Evolutionary conservation across 352 stramenopile species (phyloP).

Genomic region (Thalassiosira pacifica): DNA sequence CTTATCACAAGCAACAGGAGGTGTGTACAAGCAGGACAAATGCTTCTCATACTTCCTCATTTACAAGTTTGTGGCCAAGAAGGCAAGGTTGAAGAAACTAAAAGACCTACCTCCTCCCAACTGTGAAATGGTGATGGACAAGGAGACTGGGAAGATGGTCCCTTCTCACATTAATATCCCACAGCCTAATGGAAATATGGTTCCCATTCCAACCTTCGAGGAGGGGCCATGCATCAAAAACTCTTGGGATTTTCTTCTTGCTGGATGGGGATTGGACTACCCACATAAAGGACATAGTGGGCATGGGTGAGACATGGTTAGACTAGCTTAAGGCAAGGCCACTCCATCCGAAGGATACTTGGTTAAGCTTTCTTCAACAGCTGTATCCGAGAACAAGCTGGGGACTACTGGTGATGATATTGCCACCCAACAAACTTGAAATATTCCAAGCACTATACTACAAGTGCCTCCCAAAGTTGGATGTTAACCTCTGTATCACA

Average conservation of each 20-base stretch:
- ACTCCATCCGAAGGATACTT: neutral
- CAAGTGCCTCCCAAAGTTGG: neutral
- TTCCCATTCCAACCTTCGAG: neutral
- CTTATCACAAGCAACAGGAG: neutral
- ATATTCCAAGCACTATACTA: neutral
- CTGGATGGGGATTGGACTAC: neutral
- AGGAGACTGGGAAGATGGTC: neutral
- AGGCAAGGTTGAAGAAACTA: neutral
- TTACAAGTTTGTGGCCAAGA: neutral
- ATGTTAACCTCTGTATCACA: slow-evolving; percentile 5
- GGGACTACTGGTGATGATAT: no score
- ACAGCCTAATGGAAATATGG: neutral
- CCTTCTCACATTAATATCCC: neutral
- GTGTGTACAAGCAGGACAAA: neutral
- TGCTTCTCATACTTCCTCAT: neutral
- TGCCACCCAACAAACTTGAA: neutral
- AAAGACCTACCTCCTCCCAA: neutral
- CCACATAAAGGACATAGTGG: neutral
- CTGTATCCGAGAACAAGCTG: no score
- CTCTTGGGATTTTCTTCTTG: neutral
- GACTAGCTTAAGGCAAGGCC: neutral
- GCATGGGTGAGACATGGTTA: neutral
- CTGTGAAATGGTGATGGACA: no score
- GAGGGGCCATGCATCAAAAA: neutral
- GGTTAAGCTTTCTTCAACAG: neutral